A percentile compares a stretch with the other conserved stretches of the same genome.
Evolutionary conservation across 2,329 filamentous ascomycete genomes (phyloP).

Genomic region (Pyrenochaeta sp.): DNA sequence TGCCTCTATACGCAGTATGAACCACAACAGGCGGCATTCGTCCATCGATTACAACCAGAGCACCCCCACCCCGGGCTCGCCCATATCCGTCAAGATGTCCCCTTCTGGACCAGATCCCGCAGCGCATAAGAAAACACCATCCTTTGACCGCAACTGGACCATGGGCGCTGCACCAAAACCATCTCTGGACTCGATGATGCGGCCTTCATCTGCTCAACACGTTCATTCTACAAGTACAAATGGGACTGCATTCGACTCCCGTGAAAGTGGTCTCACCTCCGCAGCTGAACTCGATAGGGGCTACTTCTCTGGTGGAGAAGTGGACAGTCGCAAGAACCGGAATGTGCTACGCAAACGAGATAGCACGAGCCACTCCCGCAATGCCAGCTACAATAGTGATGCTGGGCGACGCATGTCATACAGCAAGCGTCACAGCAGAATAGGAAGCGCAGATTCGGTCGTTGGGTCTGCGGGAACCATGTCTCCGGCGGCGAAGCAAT

Average conservation of each 20-base stretch:
- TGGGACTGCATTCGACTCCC: constrained; percentile 32
- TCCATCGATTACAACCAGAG: constrained; percentile 75
- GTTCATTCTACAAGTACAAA: constrained; percentile 42
- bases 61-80: constrained; percentile 32
- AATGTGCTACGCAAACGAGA: constrained; percentile 82
- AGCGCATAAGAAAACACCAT: constrained; percentile 64
- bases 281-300: constrained; percentile 77
- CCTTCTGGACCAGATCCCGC: constrained; percentile 29
- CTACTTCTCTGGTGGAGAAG: constrained; percentile 91
- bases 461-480: constrained; percentile 63
- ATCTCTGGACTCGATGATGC: constrained; percentile 31
- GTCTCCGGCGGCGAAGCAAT: constrained; percentile 72
- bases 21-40: constrained; percentile 87
- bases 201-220: constrained; percentile 47
- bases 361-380: constrained; percentile 68
- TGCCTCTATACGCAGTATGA: constrained; percentile 80
- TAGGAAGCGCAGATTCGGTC: constrained; percentile 80
- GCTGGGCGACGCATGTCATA: constrained; percentile 66
- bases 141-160: constrained; percentile 68
- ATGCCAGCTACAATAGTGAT: constrained; percentile 75
- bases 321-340: constrained; percentile 73
- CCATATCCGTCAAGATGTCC: constrained; percentile 28
- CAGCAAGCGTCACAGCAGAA: constrained; percentile 74
- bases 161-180: constrained; percentile 53
- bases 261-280: constrained; percentile 42